A percentile compares a stretch with the other conserved stretches of the same genome.
These are phyloP conservation scores for Leptodontidium sp. DNA, from an alignment of 2,329 filamentous ascomycete genomes.

Conservation along the genomic window DNA sequence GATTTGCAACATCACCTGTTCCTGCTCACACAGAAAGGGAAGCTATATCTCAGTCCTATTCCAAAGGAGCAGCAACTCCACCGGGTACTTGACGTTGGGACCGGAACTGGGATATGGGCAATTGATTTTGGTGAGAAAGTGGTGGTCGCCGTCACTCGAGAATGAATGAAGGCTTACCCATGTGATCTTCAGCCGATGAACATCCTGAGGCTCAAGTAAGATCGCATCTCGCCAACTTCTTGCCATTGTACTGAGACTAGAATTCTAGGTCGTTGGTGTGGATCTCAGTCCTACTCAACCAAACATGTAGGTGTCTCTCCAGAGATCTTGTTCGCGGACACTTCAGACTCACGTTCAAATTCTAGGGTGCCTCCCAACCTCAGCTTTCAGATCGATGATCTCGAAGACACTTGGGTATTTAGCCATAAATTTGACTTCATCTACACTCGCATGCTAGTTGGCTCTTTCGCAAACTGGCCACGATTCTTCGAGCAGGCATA, in stretches of 20 bases:
- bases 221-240: no score
- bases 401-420: constrained; percentile 15
- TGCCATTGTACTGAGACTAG: background rate
- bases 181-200: background rate
- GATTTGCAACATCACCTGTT: background rate
- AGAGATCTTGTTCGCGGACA: no score
- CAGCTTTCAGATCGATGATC: constrained; percentile 19
- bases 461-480: constrained; percentile 7
- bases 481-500: constrained; percentile 2
- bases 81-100: background rate
- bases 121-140: no score
- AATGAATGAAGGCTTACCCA: background rate
- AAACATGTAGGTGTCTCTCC: background rate
- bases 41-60: constrained; percentile 3
- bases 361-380: constrained; percentile 17
- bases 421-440: constrained; percentile 16
- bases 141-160: no score
- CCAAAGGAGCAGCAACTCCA: background rate
- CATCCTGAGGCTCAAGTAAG: constrained; percentile 7
- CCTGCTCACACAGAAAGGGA: background rate
- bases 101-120: no score
- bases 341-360: background rate
- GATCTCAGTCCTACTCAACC: constrained; percentile 10
- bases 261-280: background rate
- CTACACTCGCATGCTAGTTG: constrained; percentile 10